A percentile compares a stretch with the other conserved stretches of the same genome.
Conservation (phyloP, 1,139 yeast species). For the Magnusiomyces tetraspermus region DNA sequence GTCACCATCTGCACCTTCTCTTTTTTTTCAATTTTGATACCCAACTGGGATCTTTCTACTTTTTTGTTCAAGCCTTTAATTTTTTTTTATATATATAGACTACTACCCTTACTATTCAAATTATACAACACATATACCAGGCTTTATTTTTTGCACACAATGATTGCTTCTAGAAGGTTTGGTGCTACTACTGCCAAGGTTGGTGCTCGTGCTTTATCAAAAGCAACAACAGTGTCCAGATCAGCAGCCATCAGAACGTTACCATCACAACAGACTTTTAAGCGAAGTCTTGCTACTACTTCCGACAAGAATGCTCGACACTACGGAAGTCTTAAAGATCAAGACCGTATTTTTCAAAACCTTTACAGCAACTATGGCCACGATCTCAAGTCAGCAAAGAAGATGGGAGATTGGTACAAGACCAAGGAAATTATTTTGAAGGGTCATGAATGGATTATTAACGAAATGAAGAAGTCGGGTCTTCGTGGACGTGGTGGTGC, state of each 20-base stretch:
- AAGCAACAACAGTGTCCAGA: background rate
- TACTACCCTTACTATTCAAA: background rate
- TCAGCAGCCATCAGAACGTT: conserved; percentile 9
- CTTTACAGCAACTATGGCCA: conserved; percentile 65
- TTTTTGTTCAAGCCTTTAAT: background rate
- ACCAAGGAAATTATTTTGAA: conserved; percentile 73
- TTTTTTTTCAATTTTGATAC: too few relatives aligned
- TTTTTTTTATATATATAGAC: background rate
- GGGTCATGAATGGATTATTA: conserved; percentile 83
- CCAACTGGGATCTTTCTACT: too few relatives aligned
- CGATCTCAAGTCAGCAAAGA: conserved; percentile 62
- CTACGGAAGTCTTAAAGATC: conserved; percentile 71
- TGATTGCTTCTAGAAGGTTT: conserved; percentile 13
- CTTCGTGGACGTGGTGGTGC: conserved; percentile 91
- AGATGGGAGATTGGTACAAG: conserved; percentile 86
- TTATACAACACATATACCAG: background rate
- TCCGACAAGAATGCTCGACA: conserved; percentile 35
- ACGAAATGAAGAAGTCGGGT: conserved; percentile 75
- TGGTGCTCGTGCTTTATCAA: background rate
- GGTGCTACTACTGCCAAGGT: conserved; percentile 7
- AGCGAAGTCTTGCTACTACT: conserved; percentile 23
- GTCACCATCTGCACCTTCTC: too few relatives aligned
- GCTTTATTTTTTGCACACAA: background rate
- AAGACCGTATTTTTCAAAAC: conserved; percentile 80
- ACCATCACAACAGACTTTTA: conserved; percentile 3